phyloP scores from a whole-genome alignment of 352 stramenopile species.

The Peronospora belbahrii region DNA sequence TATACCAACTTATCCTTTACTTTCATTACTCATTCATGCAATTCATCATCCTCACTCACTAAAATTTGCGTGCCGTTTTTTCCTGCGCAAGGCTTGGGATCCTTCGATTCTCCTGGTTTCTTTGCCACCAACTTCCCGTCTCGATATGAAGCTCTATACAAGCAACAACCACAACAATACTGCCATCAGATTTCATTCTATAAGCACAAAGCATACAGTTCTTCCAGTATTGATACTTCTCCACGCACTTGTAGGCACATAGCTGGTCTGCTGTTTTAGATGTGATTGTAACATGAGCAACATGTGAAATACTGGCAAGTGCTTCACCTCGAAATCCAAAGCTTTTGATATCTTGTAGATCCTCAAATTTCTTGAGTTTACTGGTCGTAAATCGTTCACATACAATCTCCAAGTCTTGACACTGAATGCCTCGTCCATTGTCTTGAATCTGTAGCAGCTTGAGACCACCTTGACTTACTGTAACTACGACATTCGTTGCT shows the following conservation, averaged over 20 bases:
- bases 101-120: constrained; percentile 47
- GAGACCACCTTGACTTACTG: constrained; percentile 78
- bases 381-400: constrained; percentile 97
- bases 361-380: constrained; percentile 93
- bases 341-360: constrained; percentile 90
- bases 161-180: background rate
- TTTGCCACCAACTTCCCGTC: constrained; percentile 85
- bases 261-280: constrained; percentile 70
- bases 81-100: constrained; percentile 62
- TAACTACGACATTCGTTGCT: constrained; percentile 76
- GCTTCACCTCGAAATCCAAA: constrained; percentile 99
- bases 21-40: background rate
- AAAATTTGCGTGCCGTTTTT: constrained; percentile 80
- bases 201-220: too few relatives aligned
- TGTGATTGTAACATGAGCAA: constrained; percentile 89
- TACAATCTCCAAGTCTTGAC: constrained; percentile 90
- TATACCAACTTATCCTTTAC: background rate
- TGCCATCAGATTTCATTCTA: background rate
- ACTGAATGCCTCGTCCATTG: constrained; percentile 90
- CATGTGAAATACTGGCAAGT: constrained; percentile 94
- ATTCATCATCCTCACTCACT: constrained; percentile 17
- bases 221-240: too few relatives aligned
- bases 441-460: constrained; percentile 94
- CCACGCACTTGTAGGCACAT: constrained; percentile 72
- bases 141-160: constrained; percentile 82